phyloP scores from a whole-genome alignment of 192 early-diverging fungal genomes.

The Haplosporangium gracile region DNA sequence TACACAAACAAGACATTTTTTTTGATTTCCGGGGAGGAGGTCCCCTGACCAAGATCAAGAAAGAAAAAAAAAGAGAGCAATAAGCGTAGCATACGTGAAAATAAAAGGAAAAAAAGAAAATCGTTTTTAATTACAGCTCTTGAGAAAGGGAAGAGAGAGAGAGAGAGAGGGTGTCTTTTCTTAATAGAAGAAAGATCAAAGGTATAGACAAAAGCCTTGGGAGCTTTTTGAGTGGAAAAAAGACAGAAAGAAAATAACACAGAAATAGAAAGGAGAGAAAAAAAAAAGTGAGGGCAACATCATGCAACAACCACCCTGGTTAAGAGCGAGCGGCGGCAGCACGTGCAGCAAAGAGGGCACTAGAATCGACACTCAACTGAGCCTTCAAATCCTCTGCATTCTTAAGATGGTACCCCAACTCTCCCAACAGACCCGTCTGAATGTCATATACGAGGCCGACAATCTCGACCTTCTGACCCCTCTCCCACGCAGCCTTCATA shows the following conservation, averaged over 20 bases:
- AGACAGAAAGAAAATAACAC: background rate
- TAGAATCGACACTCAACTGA: constrained; percentile 34
- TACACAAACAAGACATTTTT: background rate
- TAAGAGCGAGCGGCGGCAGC: background rate
- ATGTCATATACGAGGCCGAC: constrained; percentile 79
- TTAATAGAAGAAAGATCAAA: background rate
- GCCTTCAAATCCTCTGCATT: constrained; percentile 12
- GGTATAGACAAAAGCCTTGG: constrained; percentile 1
- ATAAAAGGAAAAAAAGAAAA: background rate
- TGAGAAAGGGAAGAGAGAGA: background rate
- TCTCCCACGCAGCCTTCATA: constrained; percentile 85
- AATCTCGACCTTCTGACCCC: constrained; percentile 77
- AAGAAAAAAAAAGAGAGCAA: background rate
- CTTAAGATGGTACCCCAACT: constrained; percentile 46
- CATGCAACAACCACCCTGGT: background rate
- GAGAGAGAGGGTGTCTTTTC: background rate
- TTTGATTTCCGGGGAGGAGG: background rate
- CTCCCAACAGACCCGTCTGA: constrained; percentile 61
- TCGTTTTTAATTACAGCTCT: constrained; percentile 6
- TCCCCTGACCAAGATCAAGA: background rate
- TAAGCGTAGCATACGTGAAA: background rate
- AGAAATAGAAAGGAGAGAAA: background rate
- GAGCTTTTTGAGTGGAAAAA: background rate
- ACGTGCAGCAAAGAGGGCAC: constrained; percentile 35
- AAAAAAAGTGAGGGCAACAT: background rate